Conservation (phyloP, 2,329 filamentous ascomycete species). For the Penicillium sp. region DNA sequence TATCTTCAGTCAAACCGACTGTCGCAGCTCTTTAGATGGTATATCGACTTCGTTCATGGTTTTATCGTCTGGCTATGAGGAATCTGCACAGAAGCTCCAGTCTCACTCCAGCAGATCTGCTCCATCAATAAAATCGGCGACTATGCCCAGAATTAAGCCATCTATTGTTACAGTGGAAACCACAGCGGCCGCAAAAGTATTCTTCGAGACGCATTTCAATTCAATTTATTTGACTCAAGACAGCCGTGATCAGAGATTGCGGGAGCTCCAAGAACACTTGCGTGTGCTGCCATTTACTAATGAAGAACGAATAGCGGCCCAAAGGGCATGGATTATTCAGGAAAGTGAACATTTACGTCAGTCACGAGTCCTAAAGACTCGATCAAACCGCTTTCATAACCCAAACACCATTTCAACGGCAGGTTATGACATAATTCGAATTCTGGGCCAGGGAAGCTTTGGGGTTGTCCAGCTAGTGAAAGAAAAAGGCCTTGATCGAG, state of each 20-base stretch:
- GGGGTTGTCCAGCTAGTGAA: conserved; percentile 84
- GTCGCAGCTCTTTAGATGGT: conserved; percentile 30
- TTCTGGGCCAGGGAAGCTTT: conserved; percentile 91
- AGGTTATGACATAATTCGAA: conserved; percentile 75
- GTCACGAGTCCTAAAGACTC: conserved; percentile 64
- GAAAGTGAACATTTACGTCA: conserved; percentile 76
- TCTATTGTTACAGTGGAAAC: conserved; percentile 66
- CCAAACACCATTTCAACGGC: conserved; percentile 52
- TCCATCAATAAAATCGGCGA: conserved; percentile 13
- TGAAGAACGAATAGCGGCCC: conserved; percentile 53
- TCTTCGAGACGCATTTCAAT: conserved; percentile 80
- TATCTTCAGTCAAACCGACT: conserved; percentile 28
- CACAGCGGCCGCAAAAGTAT: conserved; percentile 76
- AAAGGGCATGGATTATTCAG: conserved; percentile 58
- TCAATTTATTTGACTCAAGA: conserved; percentile 57
- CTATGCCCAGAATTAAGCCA: conserved; percentile 17
- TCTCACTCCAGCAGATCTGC: conserved; percentile 4
- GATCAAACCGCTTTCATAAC: conserved; percentile 43
- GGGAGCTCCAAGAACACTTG: conserved; percentile 62
- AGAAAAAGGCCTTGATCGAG: conserved; percentile 45
- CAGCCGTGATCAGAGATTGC: conserved; percentile 58
- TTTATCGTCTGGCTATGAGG: conserved; percentile 10
- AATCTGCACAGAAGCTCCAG: conserved; percentile 1
- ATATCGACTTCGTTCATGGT: conserved; percentile 21
- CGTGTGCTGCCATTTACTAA: conserved; percentile 52